A percentile compares a stretch with the other conserved stretches of the same genome.
These are phyloP conservation scores for Physcia stellaris DNA, from an alignment of 495 filamentous ascomycete species.

Conservation along the genomic window DNA sequence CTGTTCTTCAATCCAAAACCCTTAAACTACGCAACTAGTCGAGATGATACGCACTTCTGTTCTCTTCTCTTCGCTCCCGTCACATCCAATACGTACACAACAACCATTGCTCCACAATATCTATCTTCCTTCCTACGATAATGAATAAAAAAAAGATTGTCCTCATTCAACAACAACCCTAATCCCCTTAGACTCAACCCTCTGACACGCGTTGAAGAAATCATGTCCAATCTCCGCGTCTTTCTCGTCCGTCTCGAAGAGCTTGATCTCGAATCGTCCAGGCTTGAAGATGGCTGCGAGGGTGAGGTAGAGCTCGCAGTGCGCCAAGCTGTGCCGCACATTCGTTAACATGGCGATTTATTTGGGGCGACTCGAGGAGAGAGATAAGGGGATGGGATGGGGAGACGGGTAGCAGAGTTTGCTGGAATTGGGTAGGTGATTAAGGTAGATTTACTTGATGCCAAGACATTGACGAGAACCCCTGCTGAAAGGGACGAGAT, in stretches of 20 bases:
- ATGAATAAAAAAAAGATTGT: too few species aligned
- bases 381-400: too few species aligned
- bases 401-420: not conserved
- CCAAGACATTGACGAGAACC: conserved; percentile 36
- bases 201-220: conserved; percentile 8
- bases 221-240: conserved; percentile 15
- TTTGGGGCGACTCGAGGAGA: too few species aligned
- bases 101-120: too few species aligned
- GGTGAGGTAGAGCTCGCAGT: conserved; percentile 12
- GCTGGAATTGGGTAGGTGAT: not conserved
- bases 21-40: too few species aligned
- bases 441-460: conserved; percentile 19
- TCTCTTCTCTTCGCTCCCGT: too few species aligned
- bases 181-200: conserved; percentile 11
- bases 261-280: conserved; percentile 7
- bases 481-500: conserved; percentile 33
- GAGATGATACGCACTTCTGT: too few species aligned
- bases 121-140: too few species aligned
- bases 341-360: too few species aligned
- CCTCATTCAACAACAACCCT: conserved; percentile 8
- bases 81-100: too few species aligned
- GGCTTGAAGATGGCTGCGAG: conserved; percentile 10
- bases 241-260: conserved; percentile 9
- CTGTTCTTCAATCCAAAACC: too few species aligned
- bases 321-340: conserved; percentile 6